Conservation (phyloP, 1,284 basidiomycete genomes). For the Fomitopsis schrenkii region DNA sequence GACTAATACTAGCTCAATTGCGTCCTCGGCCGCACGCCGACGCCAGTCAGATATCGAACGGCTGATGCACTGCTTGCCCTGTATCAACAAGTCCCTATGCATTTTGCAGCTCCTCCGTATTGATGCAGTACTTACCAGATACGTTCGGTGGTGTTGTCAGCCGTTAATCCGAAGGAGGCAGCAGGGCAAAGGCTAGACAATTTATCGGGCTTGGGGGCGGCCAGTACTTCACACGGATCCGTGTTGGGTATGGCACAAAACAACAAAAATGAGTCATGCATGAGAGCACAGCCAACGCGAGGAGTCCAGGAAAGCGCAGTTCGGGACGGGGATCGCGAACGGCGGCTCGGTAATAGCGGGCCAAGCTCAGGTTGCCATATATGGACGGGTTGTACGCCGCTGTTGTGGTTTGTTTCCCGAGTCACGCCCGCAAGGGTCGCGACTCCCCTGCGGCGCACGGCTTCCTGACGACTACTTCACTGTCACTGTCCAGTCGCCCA, state of each 20-base stretch:
- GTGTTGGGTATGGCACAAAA: background rate
- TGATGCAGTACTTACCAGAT: too few relatives aligned
- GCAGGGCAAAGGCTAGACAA: background rate
- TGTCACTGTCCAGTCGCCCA: conserved; percentile 20
- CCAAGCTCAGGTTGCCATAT: conserved; percentile 14
- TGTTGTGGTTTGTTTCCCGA: conserved; percentile 30
- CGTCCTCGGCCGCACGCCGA: too few relatives aligned
- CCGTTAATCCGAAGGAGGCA: background rate
- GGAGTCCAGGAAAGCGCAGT: background rate
- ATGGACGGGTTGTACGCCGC: conserved; percentile 19
- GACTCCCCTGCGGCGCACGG: conserved; percentile 23
- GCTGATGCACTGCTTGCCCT: too few relatives aligned
- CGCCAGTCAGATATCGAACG: too few relatives aligned
- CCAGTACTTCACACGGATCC: background rate
- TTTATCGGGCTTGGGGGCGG: too few relatives aligned
- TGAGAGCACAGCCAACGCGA: background rate
- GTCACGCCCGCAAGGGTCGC: conserved; percentile 25
- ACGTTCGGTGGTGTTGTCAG: background rate
- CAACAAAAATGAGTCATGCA: background rate
- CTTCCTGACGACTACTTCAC: conserved; percentile 22
- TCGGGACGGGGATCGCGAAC: background rate
- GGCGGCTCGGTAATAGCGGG: background rate
- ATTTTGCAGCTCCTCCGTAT: too few relatives aligned
- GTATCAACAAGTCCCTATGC: too few relatives aligned
- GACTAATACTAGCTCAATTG: background rate